Conservation (phyloP, 75 land plant species). For the Isoetes taiwanensis region DNA sequence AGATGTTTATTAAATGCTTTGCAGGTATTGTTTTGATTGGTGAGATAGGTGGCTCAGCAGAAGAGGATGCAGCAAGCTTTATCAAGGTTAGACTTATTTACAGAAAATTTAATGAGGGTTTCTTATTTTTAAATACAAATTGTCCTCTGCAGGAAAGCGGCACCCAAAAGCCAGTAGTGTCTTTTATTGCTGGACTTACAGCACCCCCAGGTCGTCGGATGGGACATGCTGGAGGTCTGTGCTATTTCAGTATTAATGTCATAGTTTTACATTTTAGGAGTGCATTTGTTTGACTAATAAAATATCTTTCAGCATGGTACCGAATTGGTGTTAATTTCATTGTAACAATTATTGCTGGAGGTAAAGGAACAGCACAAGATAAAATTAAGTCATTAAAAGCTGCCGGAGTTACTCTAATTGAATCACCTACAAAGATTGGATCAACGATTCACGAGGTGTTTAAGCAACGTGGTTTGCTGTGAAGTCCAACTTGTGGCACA, state of each 20-base stretch:
- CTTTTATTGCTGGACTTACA: conserved; percentile 85
- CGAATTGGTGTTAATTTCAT: neutral
- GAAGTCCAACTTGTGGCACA: too few relatives aligned
- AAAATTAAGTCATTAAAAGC: conserved; percentile 62
- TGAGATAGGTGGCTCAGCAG: conserved; percentile 94
- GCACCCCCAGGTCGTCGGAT: conserved; percentile 91
- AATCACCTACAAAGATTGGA: conserved; percentile 87
- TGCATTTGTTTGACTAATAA: too few relatives aligned
- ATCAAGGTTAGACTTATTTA: conserved; percentile 42
- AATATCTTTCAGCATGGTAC: too few relatives aligned
- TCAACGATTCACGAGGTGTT: conserved; percentile 52
- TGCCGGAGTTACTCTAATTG: conserved; percentile 70
- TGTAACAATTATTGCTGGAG: conserved; percentile 75
- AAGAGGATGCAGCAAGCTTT: conserved; percentile 81
- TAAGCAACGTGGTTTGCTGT: conserved; percentile 53
- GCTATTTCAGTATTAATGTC: neutral
- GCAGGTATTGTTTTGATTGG: conserved; percentile 78
- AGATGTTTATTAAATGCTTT: too few relatives aligned
- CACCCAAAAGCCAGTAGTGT: conserved; percentile 76
- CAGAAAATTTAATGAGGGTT: too few relatives aligned
- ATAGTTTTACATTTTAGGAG: too few relatives aligned
- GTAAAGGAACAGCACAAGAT: conserved; percentile 87
- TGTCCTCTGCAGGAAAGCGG: conserved; percentile 50
- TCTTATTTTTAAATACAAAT: too few relatives aligned
- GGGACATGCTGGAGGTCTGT: conserved; percentile 90